Conservation (phyloP, 2,329 filamentous ascomycete genomes). For the Colletotrichum sp. region DNA sequence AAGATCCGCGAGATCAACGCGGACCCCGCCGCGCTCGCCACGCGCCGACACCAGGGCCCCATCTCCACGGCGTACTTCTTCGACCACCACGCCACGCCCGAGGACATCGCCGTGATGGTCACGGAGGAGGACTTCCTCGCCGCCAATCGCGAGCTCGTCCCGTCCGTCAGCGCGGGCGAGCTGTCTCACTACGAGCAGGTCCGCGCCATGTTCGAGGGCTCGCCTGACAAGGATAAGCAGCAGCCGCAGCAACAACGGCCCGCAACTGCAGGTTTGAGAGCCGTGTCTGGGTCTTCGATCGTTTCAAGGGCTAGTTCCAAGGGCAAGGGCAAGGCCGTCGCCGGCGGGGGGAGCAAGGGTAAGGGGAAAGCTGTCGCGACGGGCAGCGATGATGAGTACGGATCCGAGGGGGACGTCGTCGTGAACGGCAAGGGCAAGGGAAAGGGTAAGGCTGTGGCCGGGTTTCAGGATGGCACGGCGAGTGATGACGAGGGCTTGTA, state of each 20-base stretch:
- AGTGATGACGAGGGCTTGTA: constrained; percentile 65
- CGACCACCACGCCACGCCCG: constrained; percentile 83
- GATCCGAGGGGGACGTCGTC: constrained; percentile 32
- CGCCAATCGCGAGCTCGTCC: constrained; percentile 86
- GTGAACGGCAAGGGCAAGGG: constrained; percentile 45
- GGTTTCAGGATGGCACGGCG: constrained; percentile 57
- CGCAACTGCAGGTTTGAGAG: constrained; percentile 1
- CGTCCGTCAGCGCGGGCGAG: constrained; percentile 91
- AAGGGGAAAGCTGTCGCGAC: constrained; percentile 40
- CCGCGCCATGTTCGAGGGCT: constrained; percentile 79
- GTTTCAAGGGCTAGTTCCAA: constrained; percentile 29
- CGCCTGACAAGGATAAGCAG: constrained; percentile 48
- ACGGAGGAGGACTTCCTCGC: constrained; percentile 85
- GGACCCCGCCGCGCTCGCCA: constrained; percentile 32
- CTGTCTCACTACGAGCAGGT: constrained; percentile 90
- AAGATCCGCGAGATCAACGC: constrained; percentile 77
- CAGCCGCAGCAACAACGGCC: constrained; percentile 22
- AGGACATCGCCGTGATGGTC: constrained; percentile 87
- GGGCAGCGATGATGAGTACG: constrained; percentile 37
- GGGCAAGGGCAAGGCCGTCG: constrained; percentile 39
- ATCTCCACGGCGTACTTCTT: constrained; percentile 94
- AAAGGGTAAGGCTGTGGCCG: constrained; percentile 60
- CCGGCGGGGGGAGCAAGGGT: constrained; percentile 37
- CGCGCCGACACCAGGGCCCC: constrained; percentile 36
- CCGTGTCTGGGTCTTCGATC: constrained; percentile 31